phyloP scores from a whole-genome alignment of 306 rosid species.

The Lithocarpus polystachyus region DNA sequence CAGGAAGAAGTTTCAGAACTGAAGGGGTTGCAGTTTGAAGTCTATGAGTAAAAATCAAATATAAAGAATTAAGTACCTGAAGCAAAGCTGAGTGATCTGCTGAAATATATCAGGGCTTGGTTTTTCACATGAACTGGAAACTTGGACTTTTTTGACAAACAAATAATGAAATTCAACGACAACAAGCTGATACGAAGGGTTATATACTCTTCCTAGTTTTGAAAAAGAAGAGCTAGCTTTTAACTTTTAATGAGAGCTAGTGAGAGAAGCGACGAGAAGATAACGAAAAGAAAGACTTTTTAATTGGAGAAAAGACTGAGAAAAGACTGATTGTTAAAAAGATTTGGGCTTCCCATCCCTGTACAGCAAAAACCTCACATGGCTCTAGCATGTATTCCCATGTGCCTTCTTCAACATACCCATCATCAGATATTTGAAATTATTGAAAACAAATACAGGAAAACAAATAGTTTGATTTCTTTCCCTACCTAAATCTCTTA shows the following conservation, averaged over 20 bases:
- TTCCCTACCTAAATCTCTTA: conserved; percentile 9
- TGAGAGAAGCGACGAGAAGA: conserved; percentile 18
- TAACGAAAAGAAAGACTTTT: conserved; percentile 18
- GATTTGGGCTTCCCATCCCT: conserved; percentile 47
- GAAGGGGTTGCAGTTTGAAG: background rate
- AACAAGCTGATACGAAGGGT: background rate
- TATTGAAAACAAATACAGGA: background rate
- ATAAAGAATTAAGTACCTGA: conserved; percentile 26
- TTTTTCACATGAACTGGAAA: background rate
- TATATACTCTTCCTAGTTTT: background rate
- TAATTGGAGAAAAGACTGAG: conserved; percentile 22
- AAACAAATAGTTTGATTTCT: background rate
- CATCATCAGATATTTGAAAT: background rate
- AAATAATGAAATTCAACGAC: background rate
- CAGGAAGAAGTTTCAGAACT: background rate
- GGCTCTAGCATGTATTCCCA: conserved; percentile 32
- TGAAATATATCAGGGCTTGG: conserved; percentile 6
- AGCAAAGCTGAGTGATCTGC: conserved; percentile 7
- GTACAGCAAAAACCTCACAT: conserved; percentile 40
- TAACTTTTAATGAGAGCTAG: conserved; percentile 8
- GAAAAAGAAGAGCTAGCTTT: background rate
- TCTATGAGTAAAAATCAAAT: background rate
- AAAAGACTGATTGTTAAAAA: conserved; percentile 35
- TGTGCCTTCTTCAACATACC: background rate
- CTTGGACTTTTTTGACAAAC: too few relatives aligned